These are phyloP conservation scores for Cucurbita moschata DNA, from an alignment of 306 rosid species.

Conservation along the genomic window DNA sequence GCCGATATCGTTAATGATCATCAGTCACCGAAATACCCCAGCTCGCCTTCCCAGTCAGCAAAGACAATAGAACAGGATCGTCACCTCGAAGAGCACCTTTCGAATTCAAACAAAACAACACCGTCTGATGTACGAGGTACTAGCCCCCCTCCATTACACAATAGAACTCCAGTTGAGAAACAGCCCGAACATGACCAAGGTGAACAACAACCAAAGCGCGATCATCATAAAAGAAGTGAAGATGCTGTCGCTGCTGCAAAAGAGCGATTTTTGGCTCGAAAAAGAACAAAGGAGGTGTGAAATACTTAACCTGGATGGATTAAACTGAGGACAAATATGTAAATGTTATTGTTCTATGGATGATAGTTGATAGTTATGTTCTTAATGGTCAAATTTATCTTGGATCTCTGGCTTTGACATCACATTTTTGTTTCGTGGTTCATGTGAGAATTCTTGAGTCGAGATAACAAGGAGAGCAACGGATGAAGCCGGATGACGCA, in stretches of 20 bases:
- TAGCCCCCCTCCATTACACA: conserved; percentile 2
- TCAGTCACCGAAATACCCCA: conserved; percentile 1
- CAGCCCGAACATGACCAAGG: conserved; percentile 16
- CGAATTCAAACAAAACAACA: conserved; percentile 9
- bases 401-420: neutral
- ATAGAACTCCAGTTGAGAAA: conserved; percentile 18
- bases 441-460: neutral
- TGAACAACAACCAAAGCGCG: conserved; percentile 31
- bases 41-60: conserved; percentile 18
- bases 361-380: neutral
- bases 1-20: conserved; percentile 9
- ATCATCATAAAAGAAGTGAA: conserved; percentile 63
- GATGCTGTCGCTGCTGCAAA: conserved; percentile 63
- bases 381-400: neutral
- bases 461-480: neutral
- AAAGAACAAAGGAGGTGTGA: conserved; percentile 41
- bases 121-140: conserved; percentile 16
- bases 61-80: conserved; percentile 12
- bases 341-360: neutral
- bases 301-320: neutral
- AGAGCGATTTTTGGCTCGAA: conserved; percentile 71
- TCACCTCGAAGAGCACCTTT: conserved; percentile 20
- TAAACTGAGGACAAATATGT: neutral
- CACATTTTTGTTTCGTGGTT: neutral
- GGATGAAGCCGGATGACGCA: neutral